A percentile compares a stretch with the other conserved stretches of the same genome.
phyloP scores from a whole-genome alignment of 2,329 filamentous ascomycete species.

The Monilinia fructicola region DNA sequence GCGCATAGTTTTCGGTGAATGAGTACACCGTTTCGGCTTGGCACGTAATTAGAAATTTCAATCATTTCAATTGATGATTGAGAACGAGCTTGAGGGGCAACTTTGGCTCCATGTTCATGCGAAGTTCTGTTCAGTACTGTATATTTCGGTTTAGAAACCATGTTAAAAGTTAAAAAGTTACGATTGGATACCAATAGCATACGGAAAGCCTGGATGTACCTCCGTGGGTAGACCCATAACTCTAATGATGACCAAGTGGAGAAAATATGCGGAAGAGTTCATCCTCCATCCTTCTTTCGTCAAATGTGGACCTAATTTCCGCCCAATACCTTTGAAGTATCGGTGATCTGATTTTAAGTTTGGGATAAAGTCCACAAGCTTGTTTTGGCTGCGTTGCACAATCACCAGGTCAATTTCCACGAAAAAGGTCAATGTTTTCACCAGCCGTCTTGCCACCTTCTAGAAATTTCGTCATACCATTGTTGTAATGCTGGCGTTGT shows the following conservation, averaged over 20 bases:
- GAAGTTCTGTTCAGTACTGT: background rate
- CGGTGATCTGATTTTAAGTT: background rate
- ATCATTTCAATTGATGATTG: background rate
- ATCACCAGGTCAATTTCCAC: too few species aligned
- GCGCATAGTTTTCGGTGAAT: background rate
- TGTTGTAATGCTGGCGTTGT: too few species aligned
- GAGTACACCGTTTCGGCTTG: background rate
- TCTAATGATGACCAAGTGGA: background rate
- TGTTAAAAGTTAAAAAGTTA: background rate
- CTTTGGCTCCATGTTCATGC: background rate
- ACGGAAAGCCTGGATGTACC: too few species aligned
- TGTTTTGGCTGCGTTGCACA: background rate
- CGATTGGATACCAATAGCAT: background rate
- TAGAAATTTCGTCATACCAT: too few species aligned
- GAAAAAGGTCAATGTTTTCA: too few species aligned
- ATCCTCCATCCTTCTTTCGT: background rate
- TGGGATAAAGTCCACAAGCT: background rate
- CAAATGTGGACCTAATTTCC: background rate
- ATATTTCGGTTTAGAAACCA: background rate
- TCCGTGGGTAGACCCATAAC: background rate
- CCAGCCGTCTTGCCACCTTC: too few species aligned
- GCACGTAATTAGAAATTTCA: background rate
- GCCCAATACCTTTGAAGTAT: background rate
- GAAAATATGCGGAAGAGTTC: background rate
- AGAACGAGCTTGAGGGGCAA: background rate